Base-by-base conservation (phyloP, 768 basidiomycete genomes). In the Amylocystis lapponica region DNA sequence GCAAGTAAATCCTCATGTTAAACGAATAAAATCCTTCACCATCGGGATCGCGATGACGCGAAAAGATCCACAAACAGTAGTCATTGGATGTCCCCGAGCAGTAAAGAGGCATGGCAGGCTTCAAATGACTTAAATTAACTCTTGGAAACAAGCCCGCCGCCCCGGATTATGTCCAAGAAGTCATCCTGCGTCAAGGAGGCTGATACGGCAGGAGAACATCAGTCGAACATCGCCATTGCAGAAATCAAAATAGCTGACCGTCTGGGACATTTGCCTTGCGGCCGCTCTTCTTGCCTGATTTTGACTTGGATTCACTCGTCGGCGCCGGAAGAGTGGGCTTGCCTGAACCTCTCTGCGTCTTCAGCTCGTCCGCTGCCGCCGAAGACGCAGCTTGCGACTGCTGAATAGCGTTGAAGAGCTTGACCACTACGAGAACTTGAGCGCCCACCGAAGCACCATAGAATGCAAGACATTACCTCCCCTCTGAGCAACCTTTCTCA, bases 361-460 rank as follows among this genome's bases (percentile, higher is more conserved):
- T 86, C 43, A 71, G 57, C 45, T 78, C 74, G 55, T 80, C 79
- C 19, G 70, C 73, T 10, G 73, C 72, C 5, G 61, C 70, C 9
- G 71, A 59, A 1, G 75, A 68, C 11, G 71, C 74, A 21, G 72
- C 66, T 54, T 92, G 89, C 16, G 86, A 82, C 50, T 87, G 85
- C 49, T 91, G 89, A 37, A 92, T 86, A 4, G 76, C 79, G 53
- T 92, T 92, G 68, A 92, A 92, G 13, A 92, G 67, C 56, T 85
- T 80, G n/a, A 92, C 87, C 35, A 92, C 89, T 77, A 41, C 4
- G 32, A n/a, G 32, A 5, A 25, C 41, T 5, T 31, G 19, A 30
- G 30, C 17, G 8, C 5, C n/a, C 16, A 2, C 10, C 12, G 9
- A 35, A 26, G n/a, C n/a, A n/a, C n/a, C 33, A 34, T 21, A 43